These are phyloP conservation scores for Madurella fahalii DNA, from an alignment of 2,329 filamentous ascomycete species.

Conservation along the genomic window DNA sequence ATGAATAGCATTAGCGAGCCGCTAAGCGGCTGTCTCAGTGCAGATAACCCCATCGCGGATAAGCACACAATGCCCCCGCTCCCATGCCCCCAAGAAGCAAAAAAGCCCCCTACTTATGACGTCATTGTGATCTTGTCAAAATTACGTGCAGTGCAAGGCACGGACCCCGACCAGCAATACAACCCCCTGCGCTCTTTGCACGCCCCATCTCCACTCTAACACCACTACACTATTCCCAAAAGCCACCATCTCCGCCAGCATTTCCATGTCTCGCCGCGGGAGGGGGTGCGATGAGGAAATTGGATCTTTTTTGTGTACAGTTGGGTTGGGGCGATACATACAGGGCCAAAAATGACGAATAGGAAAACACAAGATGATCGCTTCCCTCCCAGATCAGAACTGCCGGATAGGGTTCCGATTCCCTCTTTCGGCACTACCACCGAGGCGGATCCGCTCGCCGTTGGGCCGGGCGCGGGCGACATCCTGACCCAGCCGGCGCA, in stretches of 20 bases:
- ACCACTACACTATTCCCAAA: neutral
- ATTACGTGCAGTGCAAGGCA: neutral
- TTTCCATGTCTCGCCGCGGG: no score
- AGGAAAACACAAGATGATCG: no score
- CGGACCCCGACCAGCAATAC: neutral
- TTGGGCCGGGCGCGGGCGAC: neutral
- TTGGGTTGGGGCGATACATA: no score
- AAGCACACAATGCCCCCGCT: neutral
- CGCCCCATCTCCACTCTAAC: neutral
- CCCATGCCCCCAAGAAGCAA: no score
- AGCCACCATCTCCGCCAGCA: neutral
- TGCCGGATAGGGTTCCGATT: neutral
- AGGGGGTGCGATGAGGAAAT: no score
- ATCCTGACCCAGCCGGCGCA: neutral
- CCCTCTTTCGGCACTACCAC: constrained; percentile 5
- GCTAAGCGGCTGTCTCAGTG: neutral
- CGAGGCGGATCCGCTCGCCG: constrained; percentile 8
- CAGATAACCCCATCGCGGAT: neutral
- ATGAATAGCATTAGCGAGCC: no score
- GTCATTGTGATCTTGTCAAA: neutral
- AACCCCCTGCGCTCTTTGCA: neutral
- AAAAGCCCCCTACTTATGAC: neutral
- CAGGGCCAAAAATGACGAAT: no score
- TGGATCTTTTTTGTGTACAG: no score
- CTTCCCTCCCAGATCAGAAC: no score